Percentiles rank a stretch among this genome's conserved stretches.
Evolutionary conservation across 1,284 basidiomycete species (phyloP).

Genomic region (Apiotrichum siamense): DNA sequence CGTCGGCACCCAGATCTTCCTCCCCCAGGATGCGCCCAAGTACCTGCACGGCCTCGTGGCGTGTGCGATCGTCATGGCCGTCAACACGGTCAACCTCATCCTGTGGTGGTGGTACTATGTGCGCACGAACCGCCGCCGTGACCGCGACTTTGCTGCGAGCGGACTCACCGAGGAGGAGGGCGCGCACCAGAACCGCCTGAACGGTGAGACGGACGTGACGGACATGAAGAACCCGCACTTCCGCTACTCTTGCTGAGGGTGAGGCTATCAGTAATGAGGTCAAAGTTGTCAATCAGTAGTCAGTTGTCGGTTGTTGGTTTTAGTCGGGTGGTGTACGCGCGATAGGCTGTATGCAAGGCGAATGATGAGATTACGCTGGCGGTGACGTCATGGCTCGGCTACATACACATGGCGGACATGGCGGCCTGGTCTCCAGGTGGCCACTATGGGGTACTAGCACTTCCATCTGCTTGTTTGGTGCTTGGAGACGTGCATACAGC

Average conservation of each 20-base stretch:
- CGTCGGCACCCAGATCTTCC: conserved; percentile 28
- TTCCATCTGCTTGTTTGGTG: too few relatives aligned
- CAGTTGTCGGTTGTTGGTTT: not conserved
- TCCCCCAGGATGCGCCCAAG: conserved; percentile 22
- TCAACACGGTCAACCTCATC: conserved; percentile 17
- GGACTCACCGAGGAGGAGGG: conserved; percentile 25
- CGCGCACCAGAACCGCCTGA: conserved; percentile 22
- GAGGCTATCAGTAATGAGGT: too few relatives aligned
- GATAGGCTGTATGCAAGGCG: too few relatives aligned
- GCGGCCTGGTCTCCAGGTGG: too few relatives aligned
- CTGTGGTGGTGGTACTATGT: conserved; percentile 26
- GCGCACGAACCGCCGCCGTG: conserved; percentile 21
- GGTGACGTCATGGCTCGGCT: too few relatives aligned
- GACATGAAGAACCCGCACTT: conserved; percentile 17
- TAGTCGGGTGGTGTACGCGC: too few relatives aligned
- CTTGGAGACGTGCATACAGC: too few relatives aligned
- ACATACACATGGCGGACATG: too few relatives aligned
- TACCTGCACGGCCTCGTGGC: conserved; percentile 20
- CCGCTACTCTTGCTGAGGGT: conserved; percentile 2
- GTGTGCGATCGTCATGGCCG: conserved; percentile 20
- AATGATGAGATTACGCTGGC: too few relatives aligned
- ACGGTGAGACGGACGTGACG: conserved; percentile 29
- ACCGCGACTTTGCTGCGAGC: conserved; percentile 15
- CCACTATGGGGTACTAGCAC: too few relatives aligned
- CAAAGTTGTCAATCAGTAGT: not conserved